Conservation (phyloP, 495 filamentous ascomycete species). For the Daldinia grandis region DNA sequence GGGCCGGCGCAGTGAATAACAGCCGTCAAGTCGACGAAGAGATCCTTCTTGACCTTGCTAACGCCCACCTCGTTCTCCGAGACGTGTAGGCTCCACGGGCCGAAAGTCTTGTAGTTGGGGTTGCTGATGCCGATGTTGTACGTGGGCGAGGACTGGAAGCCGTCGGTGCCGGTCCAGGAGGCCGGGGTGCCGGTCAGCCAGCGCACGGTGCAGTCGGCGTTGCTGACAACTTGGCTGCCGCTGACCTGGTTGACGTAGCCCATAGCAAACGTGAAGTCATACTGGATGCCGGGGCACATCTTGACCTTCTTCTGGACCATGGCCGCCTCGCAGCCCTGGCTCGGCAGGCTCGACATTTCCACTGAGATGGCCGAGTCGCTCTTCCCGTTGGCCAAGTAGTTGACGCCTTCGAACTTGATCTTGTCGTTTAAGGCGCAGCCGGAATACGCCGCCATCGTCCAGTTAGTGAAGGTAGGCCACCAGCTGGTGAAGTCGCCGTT, state of each 20-base stretch:
- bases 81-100: neutral
- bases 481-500: conserved; percentile 13
- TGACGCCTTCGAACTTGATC: conserved; percentile 17
- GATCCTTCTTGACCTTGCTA: conserved; percentile 17
- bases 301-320: conserved; percentile 20
- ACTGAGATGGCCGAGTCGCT: conserved; percentile 15
- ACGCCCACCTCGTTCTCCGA: conserved; percentile 1
- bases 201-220: conserved; percentile 22
- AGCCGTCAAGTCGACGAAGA: conserved; percentile 18
- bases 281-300: conserved; percentile 18
- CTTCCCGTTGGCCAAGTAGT: conserved; percentile 15
- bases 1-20: conserved; percentile 20
- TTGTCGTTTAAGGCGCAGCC: conserved; percentile 5
- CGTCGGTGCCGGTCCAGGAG: conserved; percentile 11
- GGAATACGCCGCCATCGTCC: conserved; percentile 22
- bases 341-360: conserved; percentile 15
- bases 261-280: conserved; percentile 19
- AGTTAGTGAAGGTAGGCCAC: conserved; percentile 13
- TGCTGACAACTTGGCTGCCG: conserved; percentile 12
- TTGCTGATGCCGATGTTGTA: conserved; percentile 15
- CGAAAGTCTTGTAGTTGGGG: conserved; percentile 19
- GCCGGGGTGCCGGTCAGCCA: conserved; percentile 19
- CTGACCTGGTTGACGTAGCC: conserved; percentile 22
- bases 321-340: conserved; percentile 11
- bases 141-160: conserved; percentile 10